Percentiles rank a stretch among this genome's conserved stretches.
Conservation (phyloP, 2,329 filamentous ascomycete genomes). For the Berkeleyomyces rouxiae region DNA sequence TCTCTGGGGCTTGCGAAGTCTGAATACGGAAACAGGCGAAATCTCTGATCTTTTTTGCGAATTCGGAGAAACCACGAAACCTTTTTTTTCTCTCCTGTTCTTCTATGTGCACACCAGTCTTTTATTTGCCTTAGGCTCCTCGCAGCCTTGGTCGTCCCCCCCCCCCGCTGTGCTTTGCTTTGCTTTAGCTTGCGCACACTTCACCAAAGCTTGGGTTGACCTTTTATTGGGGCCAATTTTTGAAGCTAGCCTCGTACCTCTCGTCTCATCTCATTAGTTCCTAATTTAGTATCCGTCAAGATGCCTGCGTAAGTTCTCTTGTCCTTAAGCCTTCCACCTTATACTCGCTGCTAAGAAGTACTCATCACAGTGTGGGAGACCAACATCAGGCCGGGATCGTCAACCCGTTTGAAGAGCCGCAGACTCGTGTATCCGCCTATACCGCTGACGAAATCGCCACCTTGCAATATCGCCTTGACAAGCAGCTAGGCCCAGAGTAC, state of each 20-base stretch:
- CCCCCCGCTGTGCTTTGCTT: neutral
- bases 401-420: slow-evolving; percentile 70
- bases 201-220: no score
- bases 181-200: neutral
- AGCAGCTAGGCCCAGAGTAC: slow-evolving; percentile 89
- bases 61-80: neutral
- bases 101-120: neutral
- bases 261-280: neutral
- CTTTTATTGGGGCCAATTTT: no score
- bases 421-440: slow-evolving; percentile 57
- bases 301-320: slow-evolving; percentile 29
- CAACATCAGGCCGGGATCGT: slow-evolving; percentile 41
- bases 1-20: neutral
- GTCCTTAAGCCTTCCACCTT: slow-evolving; percentile 14
- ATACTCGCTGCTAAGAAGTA: slow-evolving; percentile 9
- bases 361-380: slow-evolving; percentile 42
- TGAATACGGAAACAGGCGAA: neutral
- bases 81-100: neutral
- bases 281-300: slow-evolving; percentile 13
- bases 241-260: neutral
- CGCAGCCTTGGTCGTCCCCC: neutral
- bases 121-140: neutral
- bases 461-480: slow-evolving; percentile 71
- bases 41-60: neutral
- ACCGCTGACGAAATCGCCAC: slow-evolving; percentile 84